Percentiles rank a stretch among this genome's conserved stretches.
Evolutionary conservation across 2,329 filamentous ascomycete genomes (phyloP).

Genomic region (Pseudovirgaria hyperparasitica): DNA sequence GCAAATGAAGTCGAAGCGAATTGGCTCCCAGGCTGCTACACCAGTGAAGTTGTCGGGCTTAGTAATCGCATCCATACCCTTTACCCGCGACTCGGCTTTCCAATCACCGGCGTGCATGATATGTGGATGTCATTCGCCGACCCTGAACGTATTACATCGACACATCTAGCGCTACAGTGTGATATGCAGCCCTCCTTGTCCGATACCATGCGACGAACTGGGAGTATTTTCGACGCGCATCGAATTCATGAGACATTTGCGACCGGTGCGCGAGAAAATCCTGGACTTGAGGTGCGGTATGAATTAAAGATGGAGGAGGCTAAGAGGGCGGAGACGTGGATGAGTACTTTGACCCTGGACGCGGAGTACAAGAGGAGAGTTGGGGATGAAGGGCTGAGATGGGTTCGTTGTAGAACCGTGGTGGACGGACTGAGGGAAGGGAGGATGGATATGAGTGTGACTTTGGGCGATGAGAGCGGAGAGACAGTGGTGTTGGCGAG

Average conservation of each 20-base stretch:
- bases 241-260: conserved; percentile 2
- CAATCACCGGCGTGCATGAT: conserved; percentile 3
- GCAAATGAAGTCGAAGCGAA: conserved; percentile 3
- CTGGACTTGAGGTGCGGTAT: conserved; percentile 1
- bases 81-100: conserved; percentile 2
- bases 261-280: conserved; percentile 2
- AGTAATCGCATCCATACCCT: conserved; percentile 3
- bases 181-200: conserved; percentile 3
- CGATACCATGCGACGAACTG: conserved; percentile 3
- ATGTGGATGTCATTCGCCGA: conserved; percentile 2
- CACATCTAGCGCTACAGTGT: conserved; percentile 2
- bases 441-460: conserved; percentile 4
- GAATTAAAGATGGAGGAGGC: conserved; percentile 3
- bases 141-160: conserved; percentile 1
- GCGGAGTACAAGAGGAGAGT: conserved; percentile 3
- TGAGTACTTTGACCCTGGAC: conserved; percentile 3
- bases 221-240: conserved; percentile 3
- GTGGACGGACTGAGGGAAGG: conserved; percentile 2
- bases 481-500: conserved; percentile 1
- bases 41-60: conserved; percentile 2
- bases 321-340: conserved; percentile 1
- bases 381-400: conserved; percentile 1
- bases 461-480: conserved; percentile 3
- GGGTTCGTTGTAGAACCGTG: conserved; percentile 2
- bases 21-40: conserved; percentile 3